Percentiles rank a stretch among this genome's conserved stretches.
These are phyloP conservation scores for Saccharomycopsis sp. DNA, from an alignment of 805 yeast species.

Conservation along the genomic window DNA sequence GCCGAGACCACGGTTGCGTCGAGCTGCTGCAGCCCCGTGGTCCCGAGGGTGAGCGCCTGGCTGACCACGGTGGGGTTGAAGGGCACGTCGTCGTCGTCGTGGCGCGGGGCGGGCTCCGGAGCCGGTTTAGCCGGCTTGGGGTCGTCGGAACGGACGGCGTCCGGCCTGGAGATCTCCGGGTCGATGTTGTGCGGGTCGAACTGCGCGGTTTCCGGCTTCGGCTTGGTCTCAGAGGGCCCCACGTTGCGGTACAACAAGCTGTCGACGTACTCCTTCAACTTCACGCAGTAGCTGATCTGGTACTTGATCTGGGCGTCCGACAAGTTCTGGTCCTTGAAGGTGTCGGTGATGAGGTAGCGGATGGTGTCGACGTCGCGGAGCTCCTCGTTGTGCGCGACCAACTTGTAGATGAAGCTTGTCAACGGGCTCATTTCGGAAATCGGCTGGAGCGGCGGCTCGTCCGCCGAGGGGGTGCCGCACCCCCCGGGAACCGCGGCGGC, in stretches of 20 bases:
- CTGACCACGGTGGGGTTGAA: conserved; percentile 4
- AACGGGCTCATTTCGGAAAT: neutral
- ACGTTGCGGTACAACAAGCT: neutral
- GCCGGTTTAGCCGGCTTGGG: neutral
- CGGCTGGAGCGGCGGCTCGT: too few relatives aligned
- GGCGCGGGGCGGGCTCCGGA: too few relatives aligned
- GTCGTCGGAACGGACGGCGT: too few relatives aligned
- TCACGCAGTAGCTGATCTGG: conserved; percentile 1
- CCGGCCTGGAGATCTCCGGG: conserved; percentile 12
- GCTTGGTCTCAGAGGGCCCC: neutral
- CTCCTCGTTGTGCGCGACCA: conserved; percentile 3
- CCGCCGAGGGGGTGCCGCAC: too few relatives aligned
- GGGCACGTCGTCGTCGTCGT: conserved; percentile 1
- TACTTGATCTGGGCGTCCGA: conserved; percentile 5
- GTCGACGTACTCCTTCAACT: conserved; percentile 12
- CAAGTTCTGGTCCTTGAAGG: conserved; percentile 2
- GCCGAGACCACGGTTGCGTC: neutral
- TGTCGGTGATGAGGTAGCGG: conserved; percentile 8
- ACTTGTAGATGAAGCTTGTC: conserved; percentile 5
- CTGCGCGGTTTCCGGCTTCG: conserved; percentile 1
- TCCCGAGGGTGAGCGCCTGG: conserved; percentile 11
- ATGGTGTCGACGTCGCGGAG: conserved; percentile 11
- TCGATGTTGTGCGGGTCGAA: conserved; percentile 14
- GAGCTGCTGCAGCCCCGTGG: conserved; percentile 7
- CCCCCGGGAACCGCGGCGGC: too few relatives aligned